Percentiles rank a stretch among this genome's conserved stretches.
These are phyloP conservation scores for Penicillium taxi DNA, from an alignment of 495 filamentous ascomycete species.

Conservation along the genomic window DNA sequence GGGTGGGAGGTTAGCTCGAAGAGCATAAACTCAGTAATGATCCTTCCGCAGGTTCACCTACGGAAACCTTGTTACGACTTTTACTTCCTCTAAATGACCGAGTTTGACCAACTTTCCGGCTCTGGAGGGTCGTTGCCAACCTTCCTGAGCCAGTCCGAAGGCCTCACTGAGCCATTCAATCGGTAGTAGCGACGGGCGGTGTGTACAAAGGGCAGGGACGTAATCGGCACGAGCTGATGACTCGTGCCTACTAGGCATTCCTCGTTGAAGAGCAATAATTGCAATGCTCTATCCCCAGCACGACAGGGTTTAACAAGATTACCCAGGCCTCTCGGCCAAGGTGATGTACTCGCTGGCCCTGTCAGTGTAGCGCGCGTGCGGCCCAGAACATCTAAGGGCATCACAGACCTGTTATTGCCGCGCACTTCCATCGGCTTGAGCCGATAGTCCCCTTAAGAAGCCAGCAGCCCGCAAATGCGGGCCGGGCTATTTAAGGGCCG, in stretches of 20 bases:
- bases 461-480: constrained; percentile 55
- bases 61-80: constrained; percentile 70
- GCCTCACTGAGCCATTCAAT: constrained; percentile 70
- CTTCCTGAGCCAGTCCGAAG: constrained; percentile 58
- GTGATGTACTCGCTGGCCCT: constrained; percentile 46
- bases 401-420: constrained; percentile 67
- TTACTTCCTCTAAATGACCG: constrained; percentile 67
- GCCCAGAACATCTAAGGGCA: constrained; percentile 67
- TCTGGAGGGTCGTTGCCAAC: constrained; percentile 54
- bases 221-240: constrained; percentile 70
- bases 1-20: constrained; percentile 22
- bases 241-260: constrained; percentile 43
- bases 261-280: constrained; percentile 75
- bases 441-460: constrained; percentile 66
- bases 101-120: constrained; percentile 67
- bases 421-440: constrained; percentile 63
- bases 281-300: constrained; percentile 72
- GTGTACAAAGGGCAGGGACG: constrained; percentile 48
- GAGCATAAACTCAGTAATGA: constrained; percentile 42
- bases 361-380: constrained; percentile 63
- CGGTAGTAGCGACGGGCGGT: constrained; percentile 68
- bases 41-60: constrained; percentile 65
- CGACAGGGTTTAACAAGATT: constrained; percentile 72
- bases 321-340: constrained; percentile 64
- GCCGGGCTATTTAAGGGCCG: constrained; percentile 65